Evolutionary conservation across 257 asterid genomes (phyloP), one percentile per base, ranked within the genome.

Genomic region (Jaltomata sinuosa): DNA sequence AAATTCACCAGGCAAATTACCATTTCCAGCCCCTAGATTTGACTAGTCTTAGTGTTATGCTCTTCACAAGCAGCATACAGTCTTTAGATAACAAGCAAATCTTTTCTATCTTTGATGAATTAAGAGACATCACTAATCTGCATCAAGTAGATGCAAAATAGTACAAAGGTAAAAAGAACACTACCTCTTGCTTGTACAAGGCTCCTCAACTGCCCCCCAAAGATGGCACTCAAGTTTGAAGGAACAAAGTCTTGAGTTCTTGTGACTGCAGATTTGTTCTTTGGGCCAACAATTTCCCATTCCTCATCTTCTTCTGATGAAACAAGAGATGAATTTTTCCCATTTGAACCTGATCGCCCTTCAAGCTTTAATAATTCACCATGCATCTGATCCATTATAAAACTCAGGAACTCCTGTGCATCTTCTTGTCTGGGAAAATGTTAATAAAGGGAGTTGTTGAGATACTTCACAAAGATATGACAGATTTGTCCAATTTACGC

Each of bases 281-380:
- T 96, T 54, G 94, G 99, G 79, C 98, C 99, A 81, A 96, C 98
- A 82, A 98, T 96, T 88, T 93, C 99, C 99, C 99, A 96, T 87
- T 88, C 99, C 38, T 96, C 99, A 82, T 93, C 99, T 85, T 94
- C 99, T 72, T 92, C 89, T 49, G 91, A 87, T 68, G 97, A 93
- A 79, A 92, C 92, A 89, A 96, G 61, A 85, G 92, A 88, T 36
- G 91, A 87, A 55, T 88, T 96, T 79, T 85, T 88, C 52, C 94
- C 98, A 67, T 84, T 90, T 86, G 85, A 79, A 86, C 77, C 82
- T 74, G 94, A 87, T 47, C 85, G 88, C 83, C 99, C 99, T 59
- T 92, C 93, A 89, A 92, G 93, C 91, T 90, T 94, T 54, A 94
- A 90, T 91, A 96, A 87, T 87, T 96, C 99, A 84, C 91, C 97